These are phyloP conservation scores for Cruciata laevipes DNA, from an alignment of 257 asterid genomes.

Conservation along the genomic window DNA sequence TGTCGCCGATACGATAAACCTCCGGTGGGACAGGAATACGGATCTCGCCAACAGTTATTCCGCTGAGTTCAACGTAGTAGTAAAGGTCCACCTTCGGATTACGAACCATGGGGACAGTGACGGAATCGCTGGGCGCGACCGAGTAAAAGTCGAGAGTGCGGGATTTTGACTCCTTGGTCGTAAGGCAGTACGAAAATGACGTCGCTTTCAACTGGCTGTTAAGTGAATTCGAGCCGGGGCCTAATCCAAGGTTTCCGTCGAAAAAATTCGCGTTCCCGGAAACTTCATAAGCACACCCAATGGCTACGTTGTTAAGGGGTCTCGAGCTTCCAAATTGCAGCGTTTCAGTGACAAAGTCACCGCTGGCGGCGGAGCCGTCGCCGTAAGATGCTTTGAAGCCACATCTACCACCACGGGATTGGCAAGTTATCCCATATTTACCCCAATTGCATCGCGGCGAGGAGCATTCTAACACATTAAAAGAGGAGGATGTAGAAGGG, in stretches of 20 bases:
- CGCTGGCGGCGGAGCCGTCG: background rate
- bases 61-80: too few relatives aligned
- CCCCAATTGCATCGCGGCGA: constrained; percentile 2
- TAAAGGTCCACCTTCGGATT: too few relatives aligned
- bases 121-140: too few relatives aligned
- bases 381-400: accelerated
- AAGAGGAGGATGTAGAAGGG: background rate
- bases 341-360: background rate
- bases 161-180: background rate
- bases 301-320: constrained; percentile 7
- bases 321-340: background rate
- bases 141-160: too few relatives aligned
- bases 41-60: too few relatives aligned
- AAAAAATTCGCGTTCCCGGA: background rate
- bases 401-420: too few relatives aligned
- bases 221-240: background rate
- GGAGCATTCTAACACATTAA: background rate
- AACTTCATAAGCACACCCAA: constrained; percentile 12
- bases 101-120: too few relatives aligned
- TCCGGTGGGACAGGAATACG: too few relatives aligned
- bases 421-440: too few relatives aligned
- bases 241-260: constrained; percentile 15
- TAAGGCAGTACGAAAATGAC: constrained; percentile 20
- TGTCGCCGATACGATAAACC: too few relatives aligned
- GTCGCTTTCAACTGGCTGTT: constrained; percentile 14